phyloP scores from a whole-genome alignment of 1,284 basidiomycete species.

The Sporisorium scitamineum region DNA sequence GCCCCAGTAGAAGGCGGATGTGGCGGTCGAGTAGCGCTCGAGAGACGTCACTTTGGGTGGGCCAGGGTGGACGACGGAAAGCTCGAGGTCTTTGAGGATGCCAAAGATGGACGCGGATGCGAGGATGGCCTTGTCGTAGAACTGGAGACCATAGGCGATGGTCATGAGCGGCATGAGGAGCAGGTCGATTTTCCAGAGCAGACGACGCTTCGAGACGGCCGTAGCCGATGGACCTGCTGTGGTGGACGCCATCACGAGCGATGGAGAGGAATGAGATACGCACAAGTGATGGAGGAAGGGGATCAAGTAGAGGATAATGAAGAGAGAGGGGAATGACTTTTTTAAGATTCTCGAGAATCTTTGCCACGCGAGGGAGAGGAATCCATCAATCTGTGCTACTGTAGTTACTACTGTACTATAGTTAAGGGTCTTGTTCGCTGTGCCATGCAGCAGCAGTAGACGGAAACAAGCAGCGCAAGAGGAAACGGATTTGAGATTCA shows the following conservation, averaged over 20 bases:
- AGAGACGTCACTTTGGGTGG: conserved; percentile 48
- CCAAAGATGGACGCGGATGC: conserved; percentile 72
- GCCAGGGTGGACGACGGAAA: conserved; percentile 66
- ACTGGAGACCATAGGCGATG: conserved; percentile 72
- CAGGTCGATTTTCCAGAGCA: conserved; percentile 54
- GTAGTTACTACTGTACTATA: no score
- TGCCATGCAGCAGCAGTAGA: not conserved
- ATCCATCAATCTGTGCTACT: not conserved
- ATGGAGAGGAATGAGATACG: not conserved
- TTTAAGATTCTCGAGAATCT: not conserved
- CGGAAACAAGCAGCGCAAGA: conserved; percentile 14
- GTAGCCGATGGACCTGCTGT: not conserved
- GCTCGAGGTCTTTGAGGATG: conserved; percentile 70
- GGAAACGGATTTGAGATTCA: conserved; percentile 10
- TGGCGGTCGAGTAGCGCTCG: conserved; percentile 54
- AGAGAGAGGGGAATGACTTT: not conserved
- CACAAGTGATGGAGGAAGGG: not conserved
- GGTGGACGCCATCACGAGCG: conserved; percentile 3
- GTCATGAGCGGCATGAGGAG: conserved; percentile 71
- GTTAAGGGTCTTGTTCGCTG: conserved; percentile 1
- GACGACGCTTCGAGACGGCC: conserved; percentile 39
- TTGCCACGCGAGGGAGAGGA: conserved; percentile 2
- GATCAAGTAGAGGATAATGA: not conserved
- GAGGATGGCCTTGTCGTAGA: conserved; percentile 73
- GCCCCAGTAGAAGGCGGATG: conserved; percentile 72